Conservation (phyloP, 2,329 filamentous ascomycete genomes). For the Microcyclosporella mali region DNA sequence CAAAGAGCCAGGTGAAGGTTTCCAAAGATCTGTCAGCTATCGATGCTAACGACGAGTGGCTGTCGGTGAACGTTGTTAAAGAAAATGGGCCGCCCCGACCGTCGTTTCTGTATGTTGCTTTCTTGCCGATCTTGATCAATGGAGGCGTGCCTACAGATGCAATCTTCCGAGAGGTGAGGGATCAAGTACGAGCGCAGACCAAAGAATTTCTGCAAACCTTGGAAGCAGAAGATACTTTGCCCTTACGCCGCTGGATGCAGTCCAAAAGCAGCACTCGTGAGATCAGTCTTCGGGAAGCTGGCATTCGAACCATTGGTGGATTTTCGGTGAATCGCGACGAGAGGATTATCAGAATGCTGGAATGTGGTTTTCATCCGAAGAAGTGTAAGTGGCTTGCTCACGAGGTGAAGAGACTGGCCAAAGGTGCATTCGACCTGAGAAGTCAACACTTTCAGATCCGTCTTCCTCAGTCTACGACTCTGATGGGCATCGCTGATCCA, state of each 20-base stretch:
- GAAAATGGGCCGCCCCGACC: constrained; percentile 44
- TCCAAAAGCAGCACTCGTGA: constrained; percentile 39
- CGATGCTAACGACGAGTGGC: constrained; percentile 29
- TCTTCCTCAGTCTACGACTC: constrained; percentile 55
- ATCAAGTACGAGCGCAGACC: constrained; percentile 49
- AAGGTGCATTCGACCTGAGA: constrained; percentile 14
- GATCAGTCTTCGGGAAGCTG: constrained; percentile 24
- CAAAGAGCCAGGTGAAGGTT: constrained; percentile 61
- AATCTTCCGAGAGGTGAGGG: constrained; percentile 46
- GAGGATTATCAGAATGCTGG: constrained; percentile 49
- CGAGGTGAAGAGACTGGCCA: constrained; percentile 7
- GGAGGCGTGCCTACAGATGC: constrained; percentile 44
- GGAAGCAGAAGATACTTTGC: constrained; percentile 30
- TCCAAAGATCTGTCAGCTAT: not conserved
- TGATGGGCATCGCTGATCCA: constrained; percentile 66
- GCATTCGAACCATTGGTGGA: constrained; percentile 42
- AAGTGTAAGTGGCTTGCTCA: constrained; percentile 15
- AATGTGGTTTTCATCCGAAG: constrained; percentile 31
- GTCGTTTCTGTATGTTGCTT: constrained; percentile 59
- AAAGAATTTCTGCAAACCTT: constrained; percentile 36
- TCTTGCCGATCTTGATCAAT: constrained; percentile 62
- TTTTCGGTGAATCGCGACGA: constrained; percentile 49
- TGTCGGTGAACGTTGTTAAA: constrained; percentile 55
- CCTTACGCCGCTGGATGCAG: constrained; percentile 51
- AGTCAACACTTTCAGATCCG: constrained; percentile 37